Percentiles rank a stretch among this genome's conserved stretches.
These are phyloP conservation scores for Sisymbrium irio DNA, from an alignment of 345 rosid species.

Conservation along the genomic window DNA sequence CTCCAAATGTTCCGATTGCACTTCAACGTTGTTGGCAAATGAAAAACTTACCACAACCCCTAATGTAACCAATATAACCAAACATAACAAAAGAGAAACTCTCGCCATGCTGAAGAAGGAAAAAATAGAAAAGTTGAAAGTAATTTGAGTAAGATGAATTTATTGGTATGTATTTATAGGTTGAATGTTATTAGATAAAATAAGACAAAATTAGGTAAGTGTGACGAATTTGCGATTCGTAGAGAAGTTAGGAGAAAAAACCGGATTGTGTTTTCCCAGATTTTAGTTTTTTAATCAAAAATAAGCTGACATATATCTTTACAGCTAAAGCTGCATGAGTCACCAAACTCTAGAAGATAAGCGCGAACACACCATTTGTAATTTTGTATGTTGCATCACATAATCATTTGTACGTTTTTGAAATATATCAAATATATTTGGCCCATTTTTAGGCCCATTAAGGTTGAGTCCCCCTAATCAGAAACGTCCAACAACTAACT, in stretches of 20 bases:
- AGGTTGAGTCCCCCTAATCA: neutral
- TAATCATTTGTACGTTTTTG: neutral
- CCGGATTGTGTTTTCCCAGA: conserved; percentile 9
- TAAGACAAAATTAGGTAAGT: conserved; percentile 22
- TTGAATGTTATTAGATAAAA: conserved; percentile 10
- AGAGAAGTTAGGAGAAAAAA: conserved; percentile 30
- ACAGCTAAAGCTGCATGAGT: conserved; percentile 21
- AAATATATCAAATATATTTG: neutral
- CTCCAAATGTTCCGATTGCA: conserved; percentile 12
- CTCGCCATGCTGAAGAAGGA: conserved; percentile 27
- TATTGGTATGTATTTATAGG: conserved; percentile 23
- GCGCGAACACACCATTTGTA: neutral
- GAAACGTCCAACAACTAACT: neutral
- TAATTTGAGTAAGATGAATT: conserved; percentile 6
- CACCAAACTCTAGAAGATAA: conserved; percentile 8
- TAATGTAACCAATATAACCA: conserved; percentile 31
- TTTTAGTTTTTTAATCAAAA: neutral
- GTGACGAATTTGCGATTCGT: conserved; percentile 22
- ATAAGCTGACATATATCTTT: neutral
- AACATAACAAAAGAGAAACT: conserved; percentile 21
- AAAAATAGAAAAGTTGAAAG: neutral
- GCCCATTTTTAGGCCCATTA: neutral
- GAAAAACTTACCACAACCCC: conserved; percentile 29
- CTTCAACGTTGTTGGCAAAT: conserved; percentile 18
- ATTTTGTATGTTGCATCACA: neutral